Conservation (phyloP, 257 asterid genomes). For the Penstemon eatonii region DNA sequence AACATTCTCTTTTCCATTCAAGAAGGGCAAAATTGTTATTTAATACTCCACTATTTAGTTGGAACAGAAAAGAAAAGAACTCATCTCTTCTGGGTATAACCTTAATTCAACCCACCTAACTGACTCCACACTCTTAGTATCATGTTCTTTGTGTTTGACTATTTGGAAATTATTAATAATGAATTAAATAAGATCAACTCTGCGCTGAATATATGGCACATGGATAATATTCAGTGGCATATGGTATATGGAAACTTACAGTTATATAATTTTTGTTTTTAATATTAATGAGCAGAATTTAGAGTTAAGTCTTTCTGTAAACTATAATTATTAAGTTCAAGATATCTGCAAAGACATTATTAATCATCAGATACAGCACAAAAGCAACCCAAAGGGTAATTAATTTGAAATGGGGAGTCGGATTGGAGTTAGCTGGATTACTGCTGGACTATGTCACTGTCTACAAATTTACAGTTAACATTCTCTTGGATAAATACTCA, state of each 20-base stretch:
- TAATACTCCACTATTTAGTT: too few relatives aligned
- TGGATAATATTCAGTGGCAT: slow-evolving; percentile 22
- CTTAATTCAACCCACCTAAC: neutral
- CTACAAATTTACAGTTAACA: too few relatives aligned
- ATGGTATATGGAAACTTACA: slow-evolving; percentile 3
- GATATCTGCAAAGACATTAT: neutral
- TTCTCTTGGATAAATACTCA: too few relatives aligned
- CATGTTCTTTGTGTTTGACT: neutral
- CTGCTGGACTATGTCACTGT: too few relatives aligned
- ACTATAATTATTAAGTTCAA: slow-evolving; percentile 9
- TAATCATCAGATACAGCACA: slow-evolving; percentile 22
- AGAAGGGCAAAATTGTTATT: too few relatives aligned
- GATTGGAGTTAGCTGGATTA: slow-evolving; percentile 24
- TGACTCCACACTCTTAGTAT: neutral
- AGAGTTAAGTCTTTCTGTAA: slow-evolving; percentile 27
- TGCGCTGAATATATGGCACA: slow-evolving; percentile 10
- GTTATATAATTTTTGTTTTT: slow-evolving; percentile 23
- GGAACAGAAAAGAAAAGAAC: too few relatives aligned
- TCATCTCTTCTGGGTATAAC: too few relatives aligned
- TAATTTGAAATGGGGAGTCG: slow-evolving; percentile 6
- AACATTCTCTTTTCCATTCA: slow-evolving; percentile 11
- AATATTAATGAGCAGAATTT: neutral
- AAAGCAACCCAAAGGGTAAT: slow-evolving; percentile 16
- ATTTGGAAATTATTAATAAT: slow-evolving; percentile 8
- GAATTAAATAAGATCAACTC: neutral